Evolutionary conservation across 768 basidiomycete genomes (phyloP), one percentile per base, ranked within the genome.

Genomic region (Mycena vulgaris): DNA sequence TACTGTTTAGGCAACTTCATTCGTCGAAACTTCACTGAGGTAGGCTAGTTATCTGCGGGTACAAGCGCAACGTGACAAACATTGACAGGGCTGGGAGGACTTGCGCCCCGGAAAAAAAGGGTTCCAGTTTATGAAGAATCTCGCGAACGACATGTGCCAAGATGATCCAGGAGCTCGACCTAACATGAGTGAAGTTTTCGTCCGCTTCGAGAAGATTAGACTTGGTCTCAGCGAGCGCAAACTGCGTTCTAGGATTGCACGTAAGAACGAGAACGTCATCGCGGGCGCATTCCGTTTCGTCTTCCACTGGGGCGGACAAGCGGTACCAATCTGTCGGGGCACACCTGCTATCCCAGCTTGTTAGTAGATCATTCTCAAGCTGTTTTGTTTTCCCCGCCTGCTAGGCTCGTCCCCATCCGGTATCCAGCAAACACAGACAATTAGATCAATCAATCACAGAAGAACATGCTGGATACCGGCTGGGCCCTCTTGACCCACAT

Each of bases 131-230:
- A 56, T 56, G 55, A n/a, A 56, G 33, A 11, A 8, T 1, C 55
- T 56, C 17, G 31, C 37, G 13, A 25, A 35, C 23, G 55, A 37
- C 23, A 56, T 56, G 55, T 56, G 33, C n/a, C 33, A 35, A 25
- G 55, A 56, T 5, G 55, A 56, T 35, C 55, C 55, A 9, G 21
- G 37, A 11, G 55, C 55, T 10, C 55, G 55, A 23, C 55, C 55
- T 2, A 35, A 37, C 23, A 37, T 37, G 33, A n/a, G 5, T 14
- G 31, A 56, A 56, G 55, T 56, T n/a, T 31, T 56, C 30, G 35
- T 33, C 33, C 55, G 55, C 19, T 56, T 56, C 35, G 55, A 56
- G 9, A 56, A 37, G 35, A 56, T 56, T n/a, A 19, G 55, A 35
- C 55, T 33, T 56, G 55, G 31, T n/a, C 19, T 56, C 5, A 56